phyloP scores from a whole-genome alignment of 345 rosid species.

The Euphorbia lathyris region DNA sequence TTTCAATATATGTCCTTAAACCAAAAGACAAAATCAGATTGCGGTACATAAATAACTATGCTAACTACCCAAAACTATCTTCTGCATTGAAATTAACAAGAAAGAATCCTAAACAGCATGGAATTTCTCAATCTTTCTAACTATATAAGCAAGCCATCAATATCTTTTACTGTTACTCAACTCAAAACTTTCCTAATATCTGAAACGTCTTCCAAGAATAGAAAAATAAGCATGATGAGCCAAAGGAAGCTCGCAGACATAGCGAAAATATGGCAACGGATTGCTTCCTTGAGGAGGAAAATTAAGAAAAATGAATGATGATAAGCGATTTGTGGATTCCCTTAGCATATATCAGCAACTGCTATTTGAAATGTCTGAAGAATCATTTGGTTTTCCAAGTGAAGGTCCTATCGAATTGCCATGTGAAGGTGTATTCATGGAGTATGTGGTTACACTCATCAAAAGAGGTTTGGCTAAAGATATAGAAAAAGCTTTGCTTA shows the following conservation, averaged over 20 bases:
- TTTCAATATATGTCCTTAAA: no score
- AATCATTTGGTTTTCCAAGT: slow-evolving; percentile 4
- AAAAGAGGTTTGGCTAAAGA: slow-evolving; percentile 3
- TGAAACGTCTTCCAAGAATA: not conserved
- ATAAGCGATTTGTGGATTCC: slow-evolving; percentile 3
- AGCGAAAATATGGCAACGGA: slow-evolving; percentile 11
- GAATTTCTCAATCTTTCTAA: not conserved
- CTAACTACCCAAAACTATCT: not conserved
- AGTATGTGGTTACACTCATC: not conserved
- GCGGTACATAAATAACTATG: not conserved
- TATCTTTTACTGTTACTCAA: not conserved
- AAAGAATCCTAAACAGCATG: not conserved
- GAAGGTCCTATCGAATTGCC: slow-evolving; percentile 8
- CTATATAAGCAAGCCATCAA: not conserved
- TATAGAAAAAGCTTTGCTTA: slow-evolving; percentile 5
- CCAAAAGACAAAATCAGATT: no score
- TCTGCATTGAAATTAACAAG: not conserved
- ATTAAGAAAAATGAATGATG: not conserved
- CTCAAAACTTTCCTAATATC: not conserved
- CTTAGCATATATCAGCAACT: not conserved
- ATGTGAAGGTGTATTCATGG: not conserved
- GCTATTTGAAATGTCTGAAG: not conserved
- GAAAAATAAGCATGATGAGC: slow-evolving; percentile 9
- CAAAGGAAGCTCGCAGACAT: slow-evolving; percentile 10
- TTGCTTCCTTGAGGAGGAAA: slow-evolving; percentile 5